phyloP scores from a whole-genome alignment of 1,284 basidiomycete species.

The Microbotryomycetes sp. region DNA sequence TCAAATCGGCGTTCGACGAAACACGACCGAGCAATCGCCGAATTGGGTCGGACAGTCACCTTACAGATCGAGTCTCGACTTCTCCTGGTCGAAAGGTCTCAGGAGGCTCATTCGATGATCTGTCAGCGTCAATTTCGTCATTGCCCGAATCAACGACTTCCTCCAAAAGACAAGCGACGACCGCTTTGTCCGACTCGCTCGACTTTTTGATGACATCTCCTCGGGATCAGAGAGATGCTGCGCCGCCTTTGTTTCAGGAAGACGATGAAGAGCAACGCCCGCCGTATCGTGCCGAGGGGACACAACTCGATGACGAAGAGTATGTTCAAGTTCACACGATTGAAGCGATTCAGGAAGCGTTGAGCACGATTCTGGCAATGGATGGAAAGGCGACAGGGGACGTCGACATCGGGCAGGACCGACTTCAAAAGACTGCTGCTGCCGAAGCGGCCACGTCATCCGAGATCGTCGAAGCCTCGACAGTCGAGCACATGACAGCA shows the following conservation, averaged over 20 bases:
- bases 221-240: background rate
- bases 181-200: constrained; percentile 25
- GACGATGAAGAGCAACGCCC: background rate
- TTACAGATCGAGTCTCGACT: background rate
- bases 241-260: constrained; percentile 31
- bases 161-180: background rate
- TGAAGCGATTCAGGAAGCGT: constrained; percentile 86
- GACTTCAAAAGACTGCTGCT: background rate
- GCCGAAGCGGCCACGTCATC: background rate
- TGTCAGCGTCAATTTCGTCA: constrained; percentile 1
- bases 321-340: constrained; percentile 63
- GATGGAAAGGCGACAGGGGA: background rate
- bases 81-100: constrained; percentile 24
- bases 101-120: constrained; percentile 19
- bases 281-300: constrained; percentile 1
- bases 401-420: background rate
- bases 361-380: constrained; percentile 64
- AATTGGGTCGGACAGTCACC: background rate
- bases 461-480: background rate
- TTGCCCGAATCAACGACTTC: background rate
- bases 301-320: constrained; percentile 48
- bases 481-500: too few relatives aligned
- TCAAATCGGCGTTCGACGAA: constrained; percentile 17
- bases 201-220: constrained; percentile 30
- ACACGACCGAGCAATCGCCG: background rate